Base-by-base conservation (phyloP, 495 filamentous ascomycete species). In the Zalerion maritima region DNA sequence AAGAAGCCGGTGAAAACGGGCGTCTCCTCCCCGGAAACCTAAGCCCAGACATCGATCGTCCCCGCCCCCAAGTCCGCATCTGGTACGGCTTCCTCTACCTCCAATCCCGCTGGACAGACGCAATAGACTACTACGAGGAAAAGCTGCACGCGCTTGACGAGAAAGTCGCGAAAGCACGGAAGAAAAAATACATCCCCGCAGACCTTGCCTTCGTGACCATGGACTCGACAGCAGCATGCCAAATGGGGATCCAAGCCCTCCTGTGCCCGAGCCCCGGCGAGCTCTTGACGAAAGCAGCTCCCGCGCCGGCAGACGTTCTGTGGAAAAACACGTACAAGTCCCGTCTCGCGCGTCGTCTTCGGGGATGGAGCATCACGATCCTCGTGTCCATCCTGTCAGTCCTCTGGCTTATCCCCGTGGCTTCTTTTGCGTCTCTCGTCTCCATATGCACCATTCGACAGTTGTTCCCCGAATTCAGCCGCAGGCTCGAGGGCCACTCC, bases 251-350 rank as follows among this genome's bases (percentile, higher is more conserved):
- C 23, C 89, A 99, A 50, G 82, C 91, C 0, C 73, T 85, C 3
- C 68, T 99, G 16, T 86, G 94, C 43, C 83, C 89, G 1, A 73
- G 75, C 14, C 91, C 91, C 7, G 75, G 80, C 43, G 75, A 76
- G 28, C 59, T 96, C n/a, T 57, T 86, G 12, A 84, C 84, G 8
- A 81, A 81, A 18, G 71, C 79, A 30, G 83, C 87, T 1, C 89
- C 89, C 0, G 72, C 84, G 2, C 89, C 89, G 2, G 69, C 78
- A 2, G 85, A 94, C 49, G 70, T 99, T 12, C 68, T 93, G 2
- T 99, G 89, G 89, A 62, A 62, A 29, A 96, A 96, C 41, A 94
- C 82, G 0, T 99, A 96, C 39, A 47, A 83, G n/a, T 67, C 87
- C 5, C 73, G 78, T 4, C 58, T 69, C 1, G 70, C 60, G 29